Base-by-base conservation (phyloP, 495 filamentous ascomycete genomes). In the Aspergillus affinis region DNA sequence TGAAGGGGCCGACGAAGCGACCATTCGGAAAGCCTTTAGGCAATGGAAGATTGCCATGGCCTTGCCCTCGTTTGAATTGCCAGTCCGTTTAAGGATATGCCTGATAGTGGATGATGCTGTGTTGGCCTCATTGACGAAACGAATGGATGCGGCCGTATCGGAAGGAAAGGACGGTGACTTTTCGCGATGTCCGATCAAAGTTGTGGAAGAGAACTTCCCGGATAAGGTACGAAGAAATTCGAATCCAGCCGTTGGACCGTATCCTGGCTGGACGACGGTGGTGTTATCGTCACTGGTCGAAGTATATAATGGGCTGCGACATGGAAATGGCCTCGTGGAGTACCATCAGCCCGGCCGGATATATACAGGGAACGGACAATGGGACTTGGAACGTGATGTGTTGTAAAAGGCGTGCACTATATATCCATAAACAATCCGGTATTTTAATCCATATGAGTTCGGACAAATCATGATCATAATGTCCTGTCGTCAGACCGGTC, bases 121-220 rank as follows among this genome's bases (percentile, higher is more conserved):
- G 1, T 32, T 74, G 2, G 54, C 60, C 9, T 54, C 61, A 12
- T 50, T 69, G 18, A 57, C 50, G 49, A 29, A 29, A 18, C 27
- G 61, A 27, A 26, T 64, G 23, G 57, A 65, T 47, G 12, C 20
- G n/a, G 59, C 60, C 20, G 45, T 48, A 6, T 49, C 51, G 55
- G 29, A 15, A 6, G 61, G 55, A 12, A 55, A 57, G 17, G 55
- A 55, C 45, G 23, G 58, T 8, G 57, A 65, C 51, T 20, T 65
- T 17, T 54, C 45, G 4, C 26, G 49, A 30, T 68, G 66, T 51
- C 70, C 63, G 55, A 63, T 74, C 2, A 72, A 69, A 44, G 55
- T 71, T n/a, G 49, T 74, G 23, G 72, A 75, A 58, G 69, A 75
- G 36, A 75, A 72, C 57, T 75, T 69, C 23, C 72, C 70, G 4